These are phyloP conservation scores for Pseudopyrenochaeta lycopersici DNA, from an alignment of 2,329 filamentous ascomycete species.

Conservation along the genomic window DNA sequence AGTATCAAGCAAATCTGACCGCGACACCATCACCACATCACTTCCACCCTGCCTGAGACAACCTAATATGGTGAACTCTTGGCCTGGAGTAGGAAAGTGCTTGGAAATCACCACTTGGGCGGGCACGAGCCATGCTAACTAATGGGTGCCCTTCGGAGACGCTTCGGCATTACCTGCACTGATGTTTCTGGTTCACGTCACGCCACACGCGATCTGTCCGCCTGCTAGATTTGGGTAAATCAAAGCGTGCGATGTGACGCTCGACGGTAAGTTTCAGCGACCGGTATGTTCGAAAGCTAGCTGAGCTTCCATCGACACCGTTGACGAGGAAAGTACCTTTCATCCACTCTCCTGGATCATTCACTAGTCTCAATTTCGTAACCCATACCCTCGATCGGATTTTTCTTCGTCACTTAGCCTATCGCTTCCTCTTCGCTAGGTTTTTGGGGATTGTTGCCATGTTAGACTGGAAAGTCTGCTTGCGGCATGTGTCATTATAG, in stretches of 20 bases:
- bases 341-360: conserved; percentile 22
- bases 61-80: no score
- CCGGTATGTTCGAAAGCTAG: background rate
- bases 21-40: no score
- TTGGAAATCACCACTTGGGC: background rate
- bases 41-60: no score
- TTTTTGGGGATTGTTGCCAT: conserved; percentile 12
- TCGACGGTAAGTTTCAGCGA: conserved; percentile 1
- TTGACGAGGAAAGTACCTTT: conserved; percentile 18
- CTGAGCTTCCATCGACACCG: background rate
- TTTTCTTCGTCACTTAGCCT: background rate
- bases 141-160: background rate
- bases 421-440: conserved; percentile 1
- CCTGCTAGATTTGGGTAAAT: background rate
- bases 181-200: background rate
- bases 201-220: background rate
- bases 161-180: background rate
- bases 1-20: no score
- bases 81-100: background rate
- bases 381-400: conserved; percentile 14
- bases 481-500: conserved; percentile 30
- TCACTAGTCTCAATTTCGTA: conserved; percentile 18
- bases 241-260: background rate
- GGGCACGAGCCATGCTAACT: background rate
- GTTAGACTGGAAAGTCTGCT: conserved; percentile 30